Evolutionary conservation across 2,329 filamentous ascomycete species (phyloP).

Genomic region (Atkinsonella texensis): DNA sequence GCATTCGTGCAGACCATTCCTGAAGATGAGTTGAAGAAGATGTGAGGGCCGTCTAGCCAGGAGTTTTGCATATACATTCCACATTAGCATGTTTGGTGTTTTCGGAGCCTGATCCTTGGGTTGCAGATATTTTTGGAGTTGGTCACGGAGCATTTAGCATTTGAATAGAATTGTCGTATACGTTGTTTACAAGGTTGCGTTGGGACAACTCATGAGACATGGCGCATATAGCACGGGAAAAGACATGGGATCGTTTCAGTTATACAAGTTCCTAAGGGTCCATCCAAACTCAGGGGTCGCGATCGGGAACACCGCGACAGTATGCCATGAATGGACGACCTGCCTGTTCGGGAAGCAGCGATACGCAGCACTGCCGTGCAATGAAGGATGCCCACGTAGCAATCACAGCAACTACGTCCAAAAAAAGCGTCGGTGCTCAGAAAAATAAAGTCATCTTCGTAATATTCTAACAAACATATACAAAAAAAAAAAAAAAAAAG

Average conservation of each 20-base stretch:
- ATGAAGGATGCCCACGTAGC: not conserved
- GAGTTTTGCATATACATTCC: not conserved
- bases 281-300: no score
- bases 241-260: no score
- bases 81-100: not conserved
- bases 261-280: no score
- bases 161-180: not conserved
- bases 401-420: not conserved
- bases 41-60: slow-evolving; percentile 14
- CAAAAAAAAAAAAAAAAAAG: no score
- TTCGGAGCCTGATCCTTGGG: not conserved
- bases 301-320: no score
- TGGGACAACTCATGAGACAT: no score
- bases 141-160: not conserved
- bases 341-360: no score
- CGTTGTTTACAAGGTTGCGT: not conserved
- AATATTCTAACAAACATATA: not conserved
- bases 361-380: not conserved
- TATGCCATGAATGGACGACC: no score
- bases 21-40: slow-evolving; percentile 48
- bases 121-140: not conserved
- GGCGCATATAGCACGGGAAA: no score
- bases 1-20: slow-evolving; percentile 69
- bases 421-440: no score
- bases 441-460: not conserved